Percentiles rank a stretch among this genome's conserved stretches.
phyloP scores from a whole-genome alignment of 352 stramenopile genomes.

The Phytophthora citricola region DNA sequence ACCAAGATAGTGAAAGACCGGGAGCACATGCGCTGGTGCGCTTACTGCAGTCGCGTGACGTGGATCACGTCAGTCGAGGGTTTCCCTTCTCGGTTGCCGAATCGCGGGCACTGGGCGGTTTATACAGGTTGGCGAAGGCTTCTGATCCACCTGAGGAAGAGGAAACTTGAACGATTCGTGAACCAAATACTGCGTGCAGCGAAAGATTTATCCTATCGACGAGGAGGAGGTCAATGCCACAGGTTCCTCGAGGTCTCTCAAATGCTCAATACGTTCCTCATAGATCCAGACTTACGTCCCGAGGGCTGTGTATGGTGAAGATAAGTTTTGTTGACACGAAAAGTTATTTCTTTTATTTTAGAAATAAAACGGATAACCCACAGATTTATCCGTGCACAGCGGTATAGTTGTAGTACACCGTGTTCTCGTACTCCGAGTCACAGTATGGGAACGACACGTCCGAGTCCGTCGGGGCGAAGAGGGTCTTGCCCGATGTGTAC shows the following conservation, averaged over 20 bases:
- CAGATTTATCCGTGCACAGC: conserved; percentile 26
- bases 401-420: conserved; percentile 54
- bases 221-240: conserved; percentile 44
- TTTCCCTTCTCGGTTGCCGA: conserved; percentile 55
- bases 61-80: conserved; percentile 44
- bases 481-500: conserved; percentile 48
- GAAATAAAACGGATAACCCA: not conserved
- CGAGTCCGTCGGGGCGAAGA: conserved; percentile 43
- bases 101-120: conserved; percentile 24
- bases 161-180: conserved; percentile 50
- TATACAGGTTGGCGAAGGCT: conserved; percentile 27
- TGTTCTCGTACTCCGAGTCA: conserved; percentile 44
- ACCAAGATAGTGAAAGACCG: conserved; percentile 35
- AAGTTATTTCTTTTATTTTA: not conserved
- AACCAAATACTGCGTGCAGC: conserved; percentile 47
- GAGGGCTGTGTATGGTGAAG: conserved; percentile 25
- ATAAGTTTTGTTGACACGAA: not conserved
- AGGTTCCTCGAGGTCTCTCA: conserved; percentile 59
- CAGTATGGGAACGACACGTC: conserved; percentile 58
- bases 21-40: conserved; percentile 57
- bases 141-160: conserved; percentile 35
- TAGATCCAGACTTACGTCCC: conserved; percentile 43
- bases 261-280: conserved; percentile 64
- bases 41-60: conserved; percentile 54
- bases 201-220: conserved; percentile 59